Evolutionary conservation across 139 green algal species (phyloP).

Genomic region (Chlamydomonas eustigma): DNA sequence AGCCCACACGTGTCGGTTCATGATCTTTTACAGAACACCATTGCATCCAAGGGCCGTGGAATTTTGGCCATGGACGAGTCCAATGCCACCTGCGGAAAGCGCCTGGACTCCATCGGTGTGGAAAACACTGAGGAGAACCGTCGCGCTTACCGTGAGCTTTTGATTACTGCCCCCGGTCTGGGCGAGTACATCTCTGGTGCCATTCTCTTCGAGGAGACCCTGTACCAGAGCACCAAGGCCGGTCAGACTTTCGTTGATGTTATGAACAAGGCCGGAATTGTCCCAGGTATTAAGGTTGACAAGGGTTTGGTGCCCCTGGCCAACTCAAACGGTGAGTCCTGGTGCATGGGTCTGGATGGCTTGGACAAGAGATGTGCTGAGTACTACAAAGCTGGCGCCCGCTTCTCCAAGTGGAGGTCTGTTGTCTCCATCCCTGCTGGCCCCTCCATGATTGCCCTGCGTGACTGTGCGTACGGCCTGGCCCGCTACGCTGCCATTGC

Average conservation of each 20-base stretch:
- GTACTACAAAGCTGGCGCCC: slow-evolving; percentile 98
- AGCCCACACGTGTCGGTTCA: neutral
- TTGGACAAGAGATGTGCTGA: slow-evolving; percentile 83
- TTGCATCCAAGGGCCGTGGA: slow-evolving; percentile 80
- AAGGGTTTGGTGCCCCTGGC: slow-evolving; percentile 92
- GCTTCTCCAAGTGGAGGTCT: slow-evolving; percentile 96
- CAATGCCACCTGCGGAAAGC: slow-evolving; percentile 95
- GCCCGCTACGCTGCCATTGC: slow-evolving; percentile 95
- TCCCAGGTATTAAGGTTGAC: slow-evolving; percentile 95
- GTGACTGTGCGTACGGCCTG: slow-evolving; percentile 94
- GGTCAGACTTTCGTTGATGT: slow-evolving; percentile 85
- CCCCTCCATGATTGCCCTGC: slow-evolving; percentile 73
- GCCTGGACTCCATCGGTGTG: slow-evolving; percentile 94
- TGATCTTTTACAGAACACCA: slow-evolving; percentile 58
- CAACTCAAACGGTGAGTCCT: slow-evolving; percentile 84
- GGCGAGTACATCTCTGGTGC: slow-evolving; percentile 85
- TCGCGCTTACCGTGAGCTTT: slow-evolving; percentile 92
- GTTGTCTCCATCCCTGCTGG: slow-evolving; percentile 87
- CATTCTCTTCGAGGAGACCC: slow-evolving; percentile 99
- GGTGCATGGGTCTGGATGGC: slow-evolving; percentile 95
- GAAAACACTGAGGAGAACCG: slow-evolving; percentile 99
- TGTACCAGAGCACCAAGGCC: slow-evolving; percentile 83
- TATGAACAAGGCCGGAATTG: slow-evolving; percentile 55
- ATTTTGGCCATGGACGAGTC: slow-evolving; percentile 99
- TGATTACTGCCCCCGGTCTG: slow-evolving; percentile 86